phyloP scores from a whole-genome alignment of 495 filamentous ascomycete genomes.

The Podospora pseudoanserina region DNA sequence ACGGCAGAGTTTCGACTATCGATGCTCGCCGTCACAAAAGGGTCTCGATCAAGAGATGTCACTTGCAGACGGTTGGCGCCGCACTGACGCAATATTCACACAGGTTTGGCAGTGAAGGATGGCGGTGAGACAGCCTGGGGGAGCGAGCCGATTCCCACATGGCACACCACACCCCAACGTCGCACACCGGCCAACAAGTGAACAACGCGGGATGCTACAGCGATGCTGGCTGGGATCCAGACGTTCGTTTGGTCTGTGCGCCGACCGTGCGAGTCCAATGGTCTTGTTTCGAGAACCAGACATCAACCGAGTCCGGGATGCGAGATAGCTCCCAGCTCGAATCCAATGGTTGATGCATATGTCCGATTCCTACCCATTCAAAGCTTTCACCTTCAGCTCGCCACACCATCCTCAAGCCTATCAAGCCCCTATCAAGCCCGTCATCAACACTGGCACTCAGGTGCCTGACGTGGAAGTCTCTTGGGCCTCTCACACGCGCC shows the following conservation, averaged over 20 bases:
- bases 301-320: neutral
- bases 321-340: neutral
- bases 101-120: neutral
- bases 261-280: slow-evolving; percentile 13
- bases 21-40: neutral
- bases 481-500: neutral
- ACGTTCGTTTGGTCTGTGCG: slow-evolving; percentile 9
- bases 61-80: slow-evolving; percentile 7
- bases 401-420: neutral
- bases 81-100: slow-evolving; percentile 18
- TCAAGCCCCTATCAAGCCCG: neutral
- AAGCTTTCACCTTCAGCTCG: neutral
- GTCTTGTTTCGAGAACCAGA: slow-evolving; percentile 14
- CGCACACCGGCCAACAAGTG: neutral
- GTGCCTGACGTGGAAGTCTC: neutral
- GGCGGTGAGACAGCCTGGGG: slow-evolving; percentile 11
- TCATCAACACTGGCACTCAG: neutral
- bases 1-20: neutral
- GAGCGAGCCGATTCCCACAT: slow-evolving; percentile 3
- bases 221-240: neutral
- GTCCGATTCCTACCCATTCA: neutral
- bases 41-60: neutral
- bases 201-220: slow-evolving; percentile 9
- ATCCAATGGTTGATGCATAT: neutral
- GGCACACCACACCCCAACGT: neutral